Evolutionary conservation across 306 rosid species (phyloP).

Genomic region (Cucurbita argyrosperma): DNA sequence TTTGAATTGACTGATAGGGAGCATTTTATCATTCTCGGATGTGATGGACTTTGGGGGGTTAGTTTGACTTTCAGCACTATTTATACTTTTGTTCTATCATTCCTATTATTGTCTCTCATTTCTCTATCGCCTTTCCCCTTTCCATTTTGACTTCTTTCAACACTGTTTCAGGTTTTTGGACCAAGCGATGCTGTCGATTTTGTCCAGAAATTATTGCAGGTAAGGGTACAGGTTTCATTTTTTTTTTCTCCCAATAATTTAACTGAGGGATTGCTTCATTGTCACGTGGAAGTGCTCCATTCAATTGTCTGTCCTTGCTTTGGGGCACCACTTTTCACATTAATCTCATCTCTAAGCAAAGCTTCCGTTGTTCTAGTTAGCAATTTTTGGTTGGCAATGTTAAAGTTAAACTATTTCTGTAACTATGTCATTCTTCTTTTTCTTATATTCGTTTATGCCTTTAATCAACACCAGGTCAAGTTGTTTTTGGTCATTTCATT

Average conservation of each 20-base stretch:
- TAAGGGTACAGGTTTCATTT: conserved; percentile 17
- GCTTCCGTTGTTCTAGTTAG: not conserved
- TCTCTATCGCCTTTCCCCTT: conserved; percentile 3
- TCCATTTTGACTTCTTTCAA: conserved; percentile 4
- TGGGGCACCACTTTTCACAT: not conserved
- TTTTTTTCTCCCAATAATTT: not conserved
- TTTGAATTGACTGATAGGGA: conserved; percentile 67
- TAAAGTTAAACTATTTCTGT: not conserved
- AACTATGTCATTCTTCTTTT: not conserved
- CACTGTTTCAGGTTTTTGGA: conserved; percentile 65
- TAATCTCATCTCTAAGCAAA: not conserved
- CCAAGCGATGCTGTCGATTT: conserved; percentile 86
- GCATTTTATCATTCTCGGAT: conserved; percentile 83
- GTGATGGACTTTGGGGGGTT: conserved; percentile 97
- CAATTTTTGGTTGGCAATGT: not conserved
- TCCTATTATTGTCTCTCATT: not conserved
- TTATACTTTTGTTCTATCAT: not conserved
- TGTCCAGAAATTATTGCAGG: conserved; percentile 66
- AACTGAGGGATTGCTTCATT: not conserved
- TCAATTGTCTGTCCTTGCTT: not conserved
- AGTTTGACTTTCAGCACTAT: not conserved
- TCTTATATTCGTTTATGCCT: not conserved
- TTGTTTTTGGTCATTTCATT: not conserved
- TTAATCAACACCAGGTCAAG: not conserved
- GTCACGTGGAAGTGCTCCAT: not conserved